Conservation (phyloP, 176 grass and related monocot species). For the Lolium rigidum region DNA sequence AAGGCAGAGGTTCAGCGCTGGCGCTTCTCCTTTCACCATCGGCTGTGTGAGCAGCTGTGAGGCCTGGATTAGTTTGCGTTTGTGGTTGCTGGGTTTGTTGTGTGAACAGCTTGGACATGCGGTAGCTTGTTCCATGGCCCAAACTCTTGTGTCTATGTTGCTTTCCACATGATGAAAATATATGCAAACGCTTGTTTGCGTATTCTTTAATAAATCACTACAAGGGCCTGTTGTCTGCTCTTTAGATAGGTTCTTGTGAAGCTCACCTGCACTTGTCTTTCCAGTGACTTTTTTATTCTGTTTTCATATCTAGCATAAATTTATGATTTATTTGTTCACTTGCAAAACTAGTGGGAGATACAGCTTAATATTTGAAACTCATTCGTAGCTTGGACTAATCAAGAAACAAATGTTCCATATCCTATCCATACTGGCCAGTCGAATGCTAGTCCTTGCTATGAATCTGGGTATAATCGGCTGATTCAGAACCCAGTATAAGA, state of each 20-base stretch:
- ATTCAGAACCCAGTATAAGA: conserved; percentile 5
- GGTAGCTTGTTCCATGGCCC: not conserved
- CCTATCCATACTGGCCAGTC: not conserved
- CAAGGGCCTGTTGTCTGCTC: not conserved
- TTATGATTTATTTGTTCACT: conserved; percentile 2
- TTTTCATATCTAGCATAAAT: not conserved
- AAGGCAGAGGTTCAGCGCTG: not conserved
- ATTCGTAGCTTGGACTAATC: not conserved
- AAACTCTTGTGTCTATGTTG: not conserved
- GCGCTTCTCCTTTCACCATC: not conserved
- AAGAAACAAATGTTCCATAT: conserved; percentile 8
- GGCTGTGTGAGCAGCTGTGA: not conserved
- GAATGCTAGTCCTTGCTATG: conserved; percentile 5
- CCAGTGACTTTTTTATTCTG: not conserved
- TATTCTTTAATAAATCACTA: not conserved
- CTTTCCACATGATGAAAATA: not conserved
- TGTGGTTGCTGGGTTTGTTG: not conserved
- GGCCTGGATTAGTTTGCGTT: not conserved
- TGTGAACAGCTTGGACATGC: not conserved
- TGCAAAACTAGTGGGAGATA: not conserved
- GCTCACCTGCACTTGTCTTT: not conserved
- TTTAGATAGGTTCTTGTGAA: not conserved
- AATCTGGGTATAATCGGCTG: not conserved
- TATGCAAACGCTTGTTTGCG: not conserved
- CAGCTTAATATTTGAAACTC: conserved; percentile 26